Base-by-base conservation (phyloP, 2,329 filamentous ascomycete species). In the Neocatenulostroma microsporum region DNA sequence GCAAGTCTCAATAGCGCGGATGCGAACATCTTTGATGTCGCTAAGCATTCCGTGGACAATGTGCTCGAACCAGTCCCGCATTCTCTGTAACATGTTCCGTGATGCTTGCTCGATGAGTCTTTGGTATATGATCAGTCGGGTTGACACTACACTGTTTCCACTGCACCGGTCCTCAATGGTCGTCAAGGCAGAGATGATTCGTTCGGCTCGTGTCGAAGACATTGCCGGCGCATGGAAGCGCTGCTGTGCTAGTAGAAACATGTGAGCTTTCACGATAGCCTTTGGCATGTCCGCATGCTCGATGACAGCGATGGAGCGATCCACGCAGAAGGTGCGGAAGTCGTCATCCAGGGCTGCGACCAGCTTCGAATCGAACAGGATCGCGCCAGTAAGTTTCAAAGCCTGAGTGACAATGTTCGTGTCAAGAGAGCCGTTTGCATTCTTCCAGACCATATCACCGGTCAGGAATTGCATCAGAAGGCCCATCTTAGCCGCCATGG, bases 41-140 rank as follows among this genome's bases (percentile, higher is more conserved):
- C 85, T 87, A 25, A 94, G 70, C 70, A 95, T 80, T 33, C 86
- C 85, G 14, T 78, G 78, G 45, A 96, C 78, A 14, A 94, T 66
- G 56, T 93, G 82, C 34, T 82, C 72, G 32, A 95, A 68, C 89
- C 91, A 98, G 41, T 84, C 73, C 3, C 74, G 69, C 37, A 73
- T 67, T 27, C 86, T 78, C 17, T 72, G 64, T 12, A 79, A 63
- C 80, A 98, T 94, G 15, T 77, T 66, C 13, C 69, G 62, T 34
- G 74, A 80, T 4, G 78, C 75, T 60, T 93, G 84, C 41, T 75
- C 74, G 17, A 94, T 62, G 2, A 98, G 68, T 36, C 78, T 80
- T 45, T 78, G 77, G 56, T 94, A 95, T 34, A 94, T 81, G 30
- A 78, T 69, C 9, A 94, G 69, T 12, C 89, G 78, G 40, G 82